Base-by-base conservation (phyloP, 495 filamentous ascomycete species). In the Podospora tetraspora region DNA sequence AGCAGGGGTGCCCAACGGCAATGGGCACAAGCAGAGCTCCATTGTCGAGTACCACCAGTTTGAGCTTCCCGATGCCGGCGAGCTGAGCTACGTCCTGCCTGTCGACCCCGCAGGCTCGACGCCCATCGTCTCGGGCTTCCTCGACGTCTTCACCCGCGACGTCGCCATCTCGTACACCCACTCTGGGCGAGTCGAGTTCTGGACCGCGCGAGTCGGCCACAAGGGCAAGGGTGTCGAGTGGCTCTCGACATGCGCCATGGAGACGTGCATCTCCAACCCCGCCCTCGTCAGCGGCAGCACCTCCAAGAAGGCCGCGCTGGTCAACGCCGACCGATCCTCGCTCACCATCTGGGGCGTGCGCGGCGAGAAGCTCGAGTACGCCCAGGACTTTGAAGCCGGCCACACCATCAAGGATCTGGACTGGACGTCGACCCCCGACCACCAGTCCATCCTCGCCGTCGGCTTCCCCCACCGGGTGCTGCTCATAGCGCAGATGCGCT, bases 371-470 rank as follows among this genome's bases (percentile, higher is more conserved):
- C 81, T 98, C 2, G 94, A 98, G 77, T 93, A 91, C 74, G 83
- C 89, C 64, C 86, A 93, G 66, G 83, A 87, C 58, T 95, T 92
- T 71, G 86, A 89, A 66, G 80, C 83, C 23, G 82, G 88, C 68
- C 92, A 96, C 67, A 85, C 85, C 19, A 94, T 98, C 37, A 84
- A 88, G 69, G 94, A 97, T 73, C 84, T 97, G 9, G 93, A 97
- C 74, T 98, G 94, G 94, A 94, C 94, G 1, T 94, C 91, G 9
- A 97, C 94, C 0, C 93, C 94, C 0, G 93, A 96, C 72, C 88
- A 86, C 70, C 94, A 97, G 75, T 94, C 92, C 3, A 92, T 98
- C 67, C 85, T 98, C 13, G 92, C 94, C 9, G 92, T 97, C 43
- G 94, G 94, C 6, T 97, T 97, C 74, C 88, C 89, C 13, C 91